Percentiles rank a stretch among this genome's conserved stretches.
Evolutionary conservation across 2,329 filamentous ascomycete species (phyloP).

Genomic region (Colletotrichum viniferum): DNA sequence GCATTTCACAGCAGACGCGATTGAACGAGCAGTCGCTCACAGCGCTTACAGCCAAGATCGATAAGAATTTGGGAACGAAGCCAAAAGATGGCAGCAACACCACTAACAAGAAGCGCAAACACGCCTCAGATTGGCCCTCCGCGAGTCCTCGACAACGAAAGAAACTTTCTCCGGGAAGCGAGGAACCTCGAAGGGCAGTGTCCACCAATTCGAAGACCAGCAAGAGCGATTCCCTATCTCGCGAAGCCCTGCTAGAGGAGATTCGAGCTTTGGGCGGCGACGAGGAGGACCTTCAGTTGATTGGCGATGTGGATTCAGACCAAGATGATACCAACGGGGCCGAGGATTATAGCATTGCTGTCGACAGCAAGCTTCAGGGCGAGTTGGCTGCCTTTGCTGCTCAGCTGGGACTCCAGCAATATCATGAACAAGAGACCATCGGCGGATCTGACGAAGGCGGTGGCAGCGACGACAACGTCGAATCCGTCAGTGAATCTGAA

Average conservation of each 20-base stretch:
- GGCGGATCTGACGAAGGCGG: slow-evolving; percentile 27
- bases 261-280: slow-evolving; percentile 70
- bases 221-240: slow-evolving; percentile 1
- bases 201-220: slow-evolving; percentile 24
- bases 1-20: not conserved
- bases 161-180: not conserved
- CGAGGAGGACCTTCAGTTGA: slow-evolving; percentile 66
- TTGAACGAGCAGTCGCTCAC: slow-evolving; percentile 58
- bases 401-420: slow-evolving; percentile 18
- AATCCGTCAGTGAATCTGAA: not conserved
- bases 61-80: slow-evolving; percentile 49
- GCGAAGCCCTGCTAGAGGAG: slow-evolving; percentile 60
- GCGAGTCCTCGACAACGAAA: slow-evolving; percentile 2
- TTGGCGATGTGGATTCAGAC: slow-evolving; percentile 54
- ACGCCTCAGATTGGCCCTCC: not conserved
- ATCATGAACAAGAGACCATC: slow-evolving; percentile 4
- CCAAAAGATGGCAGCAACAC: slow-evolving; percentile 49
- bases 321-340: slow-evolving; percentile 29
- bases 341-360: not conserved
- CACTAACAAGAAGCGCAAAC: slow-evolving; percentile 43
- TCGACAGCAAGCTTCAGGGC: slow-evolving; percentile 11
- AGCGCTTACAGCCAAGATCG: slow-evolving; percentile 61
- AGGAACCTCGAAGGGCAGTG: slow-evolving; percentile 6
- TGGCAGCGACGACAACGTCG: slow-evolving; percentile 30
- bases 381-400: slow-evolving; percentile 20